Evolutionary conservation across 805 yeast genomes (phyloP).

Genomic region (Candida ficus): DNA sequence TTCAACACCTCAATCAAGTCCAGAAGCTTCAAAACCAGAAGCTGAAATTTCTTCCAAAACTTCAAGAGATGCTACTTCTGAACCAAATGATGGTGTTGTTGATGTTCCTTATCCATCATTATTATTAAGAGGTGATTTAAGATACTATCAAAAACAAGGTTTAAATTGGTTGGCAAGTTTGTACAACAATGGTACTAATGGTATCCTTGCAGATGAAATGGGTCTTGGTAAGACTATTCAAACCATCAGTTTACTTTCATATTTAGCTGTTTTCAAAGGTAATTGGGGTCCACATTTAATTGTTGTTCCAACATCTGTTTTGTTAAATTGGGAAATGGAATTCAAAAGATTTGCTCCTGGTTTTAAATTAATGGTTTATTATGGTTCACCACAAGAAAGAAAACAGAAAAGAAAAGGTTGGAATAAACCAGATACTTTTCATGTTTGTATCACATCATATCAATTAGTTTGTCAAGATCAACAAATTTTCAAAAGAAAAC

Average conservation of each 20-base stretch:
- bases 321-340: slow-evolving; percentile 99
- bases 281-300: slow-evolving; percentile 98
- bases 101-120: slow-evolving; percentile 75
- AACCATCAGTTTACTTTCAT: slow-evolving; percentile 80
- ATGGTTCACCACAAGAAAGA: slow-evolving; percentile 96
- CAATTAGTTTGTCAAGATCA: slow-evolving; percentile 98
- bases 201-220: slow-evolving; percentile 98
- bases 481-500: slow-evolving; percentile 83
- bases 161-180: slow-evolving; percentile 94
- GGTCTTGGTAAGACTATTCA: slow-evolving; percentile 97
- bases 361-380: slow-evolving; percentile 88
- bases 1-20: slow-evolving; percentile 22
- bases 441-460: slow-evolving; percentile 94
- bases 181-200: slow-evolving; percentile 89
- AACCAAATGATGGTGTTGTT: slow-evolving; percentile 36
- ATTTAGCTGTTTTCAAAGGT: slow-evolving; percentile 88
- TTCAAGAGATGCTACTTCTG: slow-evolving; percentile 16
- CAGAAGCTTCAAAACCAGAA: slow-evolving; percentile 3
- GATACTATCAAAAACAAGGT: slow-evolving; percentile 94
- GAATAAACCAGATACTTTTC: slow-evolving; percentile 95
- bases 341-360: slow-evolving; percentile 98
- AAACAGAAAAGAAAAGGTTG: slow-evolving; percentile 95
- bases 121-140: slow-evolving; percentile 70
- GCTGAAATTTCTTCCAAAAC: slow-evolving; percentile 4
- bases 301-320: slow-evolving; percentile 95